Percentiles rank a stretch among this genome's conserved stretches.
Conservation (phyloP, 495 filamentous ascomycete species). For the Haplographium delicatum region DNA sequence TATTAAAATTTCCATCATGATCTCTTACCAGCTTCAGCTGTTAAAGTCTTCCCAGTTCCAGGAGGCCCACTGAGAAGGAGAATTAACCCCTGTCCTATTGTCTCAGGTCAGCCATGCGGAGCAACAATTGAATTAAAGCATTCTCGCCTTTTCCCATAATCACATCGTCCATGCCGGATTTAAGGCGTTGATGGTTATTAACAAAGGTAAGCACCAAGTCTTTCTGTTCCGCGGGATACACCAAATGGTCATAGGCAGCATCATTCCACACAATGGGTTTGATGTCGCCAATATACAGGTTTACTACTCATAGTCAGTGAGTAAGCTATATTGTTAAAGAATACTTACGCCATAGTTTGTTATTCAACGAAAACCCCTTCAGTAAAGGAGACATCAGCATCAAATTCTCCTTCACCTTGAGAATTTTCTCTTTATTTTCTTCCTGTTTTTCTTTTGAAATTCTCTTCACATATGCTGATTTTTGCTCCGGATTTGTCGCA, state of each 20-base stretch:
- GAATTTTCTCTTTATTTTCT: slow-evolving; percentile 25
- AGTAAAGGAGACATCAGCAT: slow-evolving; percentile 33
- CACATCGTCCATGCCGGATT: slow-evolving; percentile 23
- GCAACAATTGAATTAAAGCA: slow-evolving; percentile 5
- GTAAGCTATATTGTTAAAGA: slow-evolving; percentile 17
- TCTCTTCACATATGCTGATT: slow-evolving; percentile 7
- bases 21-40: slow-evolving; percentile 22
- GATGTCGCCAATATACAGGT: slow-evolving; percentile 33
- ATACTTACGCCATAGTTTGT: slow-evolving; percentile 30
- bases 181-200: slow-evolving; percentile 27
- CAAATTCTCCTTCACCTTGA: slow-evolving; percentile 23
- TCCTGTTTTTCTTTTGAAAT: slow-evolving; percentile 22
- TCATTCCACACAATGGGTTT: slow-evolving; percentile 33
- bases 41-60: slow-evolving; percentile 27
- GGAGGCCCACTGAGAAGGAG: slow-evolving; percentile 27
- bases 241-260: slow-evolving; percentile 33
- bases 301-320: slow-evolving; percentile 31
- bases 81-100: slow-evolving; percentile 26
- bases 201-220: slow-evolving; percentile 37
- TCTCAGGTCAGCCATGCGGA: not conserved
- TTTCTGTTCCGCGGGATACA: slow-evolving; percentile 35
- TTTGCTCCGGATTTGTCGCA: slow-evolving; percentile 1
- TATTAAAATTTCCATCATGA: too few relatives aligned
- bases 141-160: slow-evolving; percentile 27
- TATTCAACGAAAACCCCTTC: slow-evolving; percentile 37